Evolutionary conservation across 495 filamentous ascomycete genomes (phyloP), one percentile per base, ranked within the genome.

Genomic region (Trichoderma gamsii): DNA sequence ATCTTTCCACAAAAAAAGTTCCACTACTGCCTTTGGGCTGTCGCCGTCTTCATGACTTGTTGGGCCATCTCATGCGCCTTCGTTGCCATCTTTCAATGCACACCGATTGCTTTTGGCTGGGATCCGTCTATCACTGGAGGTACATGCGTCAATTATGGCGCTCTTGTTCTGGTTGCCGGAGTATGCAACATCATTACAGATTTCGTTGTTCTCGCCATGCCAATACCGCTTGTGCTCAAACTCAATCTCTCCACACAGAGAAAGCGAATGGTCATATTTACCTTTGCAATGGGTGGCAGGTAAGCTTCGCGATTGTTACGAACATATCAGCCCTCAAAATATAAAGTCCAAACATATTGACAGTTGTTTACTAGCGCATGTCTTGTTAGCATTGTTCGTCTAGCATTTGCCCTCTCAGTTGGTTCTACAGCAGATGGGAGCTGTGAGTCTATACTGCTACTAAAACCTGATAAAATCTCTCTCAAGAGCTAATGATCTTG

Each of bases 131-230:
- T 56, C 21, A 2, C 51, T 25, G 51, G 51, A 56, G 51, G 51
- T 4, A 16, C 16, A 11, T 56, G 51, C 51, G 51, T 56, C 51
- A 56, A 56, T 7, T 56, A 56, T 25, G 51, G 51, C n/a, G 51
- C 51, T 25, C 51, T 56, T 11, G 51, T 56, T 4, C 51, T 56
- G 0, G 51, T 56, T 25, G 51, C 51, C 8, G 51, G 51, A 12
- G 25, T 56, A 56, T 56, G 51, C 51, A 56, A 56, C 51, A 56
- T 56, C 51, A 25, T 56, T 25, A 56, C 51, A 25, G n/a, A 56
- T 25, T 56, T 56, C 21, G 21, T 56, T n/a, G 21, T 56, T 56
- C 51, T 56, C 51, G 51, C n/a, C 2, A 56, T 56, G 18, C 51
- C 51, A 11, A 56, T 56, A 16, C 51, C 51, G 0, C 51, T 56